Evolutionary conservation across 257 asterid genomes (phyloP), one percentile per base, ranked within the genome.

Genomic region (Ligustrum vulgare): DNA sequence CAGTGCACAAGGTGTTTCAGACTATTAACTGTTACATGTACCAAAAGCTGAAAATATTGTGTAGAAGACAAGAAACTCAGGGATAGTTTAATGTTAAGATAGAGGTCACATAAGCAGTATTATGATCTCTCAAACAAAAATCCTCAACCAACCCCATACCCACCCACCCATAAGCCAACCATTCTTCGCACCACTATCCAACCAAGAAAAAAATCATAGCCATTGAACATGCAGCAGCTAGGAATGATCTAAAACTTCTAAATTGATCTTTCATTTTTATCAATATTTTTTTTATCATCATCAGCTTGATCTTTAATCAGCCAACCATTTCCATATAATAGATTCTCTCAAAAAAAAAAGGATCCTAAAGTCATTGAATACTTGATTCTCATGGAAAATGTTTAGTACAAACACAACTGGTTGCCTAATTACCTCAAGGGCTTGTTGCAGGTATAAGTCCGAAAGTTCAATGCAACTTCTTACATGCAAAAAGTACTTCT

Each of bases 381-480:
- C 54, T 20, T 62, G 18, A 67, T 8, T 22, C 43, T 54, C 66
- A 15, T 63, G 66, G 63, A 70, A 5, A 39, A 47, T 0, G 10
- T 18, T 49, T 72, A 39, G 62, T 37, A 36, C 41, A 18, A 16
- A 37, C 1, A 60, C 5, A 23, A 49, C 4, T 34, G 22, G 20
- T 31, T 37, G 35, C 41, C 75, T 77, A 65, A 62, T 31, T 49
- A 43, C 72, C 72, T 67, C 36, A 37, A 65, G 70, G 18, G 51
- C 5, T 36, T 58, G 16, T 33, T 43, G 67, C 51, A 32, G 80
- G 54, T 60, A 58, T 74, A 70, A 37, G 25, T 60, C 33, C 20
- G 20, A 60, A 66, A n/a, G 34, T 11, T 43, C 18, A 43, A 43
- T 43, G 51, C 16, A 43, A 43, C 6, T 49, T 49, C 23, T 49